These are phyloP conservation scores for Neocatenulostroma microsporum DNA, from an alignment of 2,329 filamentous ascomycete species.

Conservation along the genomic window DNA sequence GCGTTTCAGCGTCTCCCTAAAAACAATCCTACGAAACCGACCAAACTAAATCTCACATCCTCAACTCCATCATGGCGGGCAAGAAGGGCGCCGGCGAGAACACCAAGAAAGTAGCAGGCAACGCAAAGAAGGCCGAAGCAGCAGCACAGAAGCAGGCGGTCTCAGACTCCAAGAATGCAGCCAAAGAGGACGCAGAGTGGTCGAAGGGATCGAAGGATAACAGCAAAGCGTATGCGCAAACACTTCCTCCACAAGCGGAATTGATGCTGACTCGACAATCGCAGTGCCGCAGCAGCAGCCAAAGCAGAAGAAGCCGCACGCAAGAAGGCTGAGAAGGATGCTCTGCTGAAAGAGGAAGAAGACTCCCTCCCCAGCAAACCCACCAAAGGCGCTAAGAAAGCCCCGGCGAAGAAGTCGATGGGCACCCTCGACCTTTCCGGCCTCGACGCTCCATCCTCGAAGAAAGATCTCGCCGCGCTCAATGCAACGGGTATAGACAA, in stretches of 20 bases:
- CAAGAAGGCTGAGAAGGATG: conserved; percentile 89
- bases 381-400: conserved; percentile 53
- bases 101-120: conserved; percentile 81
- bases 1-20: no score
- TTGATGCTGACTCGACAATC: conserved; percentile 7
- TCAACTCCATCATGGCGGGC: conserved; percentile 60
- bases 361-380: conserved; percentile 54
- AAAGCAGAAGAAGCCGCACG: conserved; percentile 75
- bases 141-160: conserved; percentile 71
- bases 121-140: conserved; percentile 85
- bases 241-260: background rate
- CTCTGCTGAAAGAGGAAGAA: conserved; percentile 76
- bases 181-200: conserved; percentile 70
- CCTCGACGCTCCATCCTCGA: conserved; percentile 52
- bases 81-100: conserved; percentile 62
- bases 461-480: conserved; percentile 51
- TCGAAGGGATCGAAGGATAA: conserved; percentile 74
- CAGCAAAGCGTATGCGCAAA: conserved; percentile 78
- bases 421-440: conserved; percentile 69
- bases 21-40: no score
- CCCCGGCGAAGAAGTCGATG: conserved; percentile 45
- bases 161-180: conserved; percentile 58
- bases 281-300: conserved; percentile 71
- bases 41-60: no score
- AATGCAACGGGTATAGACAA: conserved; percentile 89